Evolutionary conservation across 2,329 filamentous ascomycete genomes (phyloP).

Genomic region (Colletotrichum sp.): DNA sequence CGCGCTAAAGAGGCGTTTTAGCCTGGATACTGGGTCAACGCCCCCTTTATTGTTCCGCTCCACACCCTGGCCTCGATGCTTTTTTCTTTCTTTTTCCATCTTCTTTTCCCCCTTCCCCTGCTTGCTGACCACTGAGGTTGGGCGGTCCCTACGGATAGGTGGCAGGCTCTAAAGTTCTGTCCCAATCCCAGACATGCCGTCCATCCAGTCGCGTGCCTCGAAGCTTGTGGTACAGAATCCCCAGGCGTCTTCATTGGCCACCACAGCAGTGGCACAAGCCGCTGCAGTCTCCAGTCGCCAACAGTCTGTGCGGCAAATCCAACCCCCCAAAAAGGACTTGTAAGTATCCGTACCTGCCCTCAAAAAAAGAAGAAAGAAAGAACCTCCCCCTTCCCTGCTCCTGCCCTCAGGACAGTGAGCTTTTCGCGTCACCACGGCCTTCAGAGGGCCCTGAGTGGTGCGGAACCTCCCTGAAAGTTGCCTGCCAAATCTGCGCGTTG

Average conservation of each 20-base stretch:
- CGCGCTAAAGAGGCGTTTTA: conserved; percentile 18
- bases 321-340: neutral
- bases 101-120: neutral
- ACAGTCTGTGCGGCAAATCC: conserved; percentile 12
- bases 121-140: neutral
- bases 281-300: conserved; percentile 1
- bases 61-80: neutral
- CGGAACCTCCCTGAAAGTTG: neutral
- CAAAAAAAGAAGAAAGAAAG: no score
- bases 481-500: neutral
- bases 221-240: conserved; percentile 1
- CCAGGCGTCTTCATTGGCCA: neutral
- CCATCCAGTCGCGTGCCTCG: conserved; percentile 14
- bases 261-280: neutral
- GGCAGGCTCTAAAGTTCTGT: neutral
- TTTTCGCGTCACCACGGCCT: neutral
- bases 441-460: neutral
- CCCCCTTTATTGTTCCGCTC: neutral
- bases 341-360: no score
- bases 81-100: neutral
- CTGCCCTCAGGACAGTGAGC: neutral
- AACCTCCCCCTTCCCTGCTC: neutral
- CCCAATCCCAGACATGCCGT: conserved; percentile 6
- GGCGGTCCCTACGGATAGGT: neutral
- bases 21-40: neutral